These are phyloP conservation scores for Epichloe baconii DNA, from an alignment of 2,329 filamentous ascomycete species.

Conservation along the genomic window DNA sequence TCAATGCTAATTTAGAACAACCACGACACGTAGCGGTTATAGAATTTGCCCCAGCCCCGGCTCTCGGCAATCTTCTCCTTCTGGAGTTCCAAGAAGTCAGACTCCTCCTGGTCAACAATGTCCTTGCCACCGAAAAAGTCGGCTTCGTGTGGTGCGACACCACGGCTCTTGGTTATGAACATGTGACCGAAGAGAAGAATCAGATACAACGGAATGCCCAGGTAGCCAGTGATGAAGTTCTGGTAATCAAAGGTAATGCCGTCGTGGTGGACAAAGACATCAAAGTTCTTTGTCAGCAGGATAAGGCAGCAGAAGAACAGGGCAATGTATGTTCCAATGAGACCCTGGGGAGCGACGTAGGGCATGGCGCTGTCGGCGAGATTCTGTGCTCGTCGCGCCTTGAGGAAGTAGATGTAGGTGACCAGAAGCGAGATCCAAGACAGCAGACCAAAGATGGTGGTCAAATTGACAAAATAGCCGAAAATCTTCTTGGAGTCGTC, in stretches of 20 bases:
- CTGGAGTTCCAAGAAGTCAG: conserved; percentile 44
- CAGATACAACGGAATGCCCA: conserved; percentile 65
- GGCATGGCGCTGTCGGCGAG: conserved; percentile 42
- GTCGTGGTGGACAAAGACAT: conserved; percentile 48
- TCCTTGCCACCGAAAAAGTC: conserved; percentile 65
- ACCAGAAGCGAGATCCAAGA: conserved; percentile 57
- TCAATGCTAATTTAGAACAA: conserved; percentile 17
- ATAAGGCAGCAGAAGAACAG: conserved; percentile 61
- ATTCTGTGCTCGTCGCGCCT: conserved; percentile 47
- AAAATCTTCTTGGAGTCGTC: conserved; percentile 45
- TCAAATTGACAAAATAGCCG: conserved; percentile 53
- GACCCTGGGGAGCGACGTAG: conserved; percentile 60
- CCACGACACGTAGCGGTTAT: conserved; percentile 25
- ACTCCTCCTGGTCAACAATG: conserved; percentile 59
- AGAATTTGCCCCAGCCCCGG: conserved; percentile 20
- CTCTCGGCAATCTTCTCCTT: conserved; percentile 15
- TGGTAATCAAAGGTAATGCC: conserved; percentile 53
- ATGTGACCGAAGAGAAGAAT: conserved; percentile 58
- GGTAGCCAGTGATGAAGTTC: conserved; percentile 65
- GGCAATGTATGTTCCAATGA: conserved; percentile 53
- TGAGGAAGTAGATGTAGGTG: conserved; percentile 54
- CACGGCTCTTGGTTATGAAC: conserved; percentile 37
- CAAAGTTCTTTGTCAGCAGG: conserved; percentile 71
- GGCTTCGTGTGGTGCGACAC: conserved; percentile 42
- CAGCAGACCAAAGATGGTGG: conserved; percentile 52